phyloP scores from a whole-genome alignment of 1,284 basidiomycete genomes.

The Laetiporus sulphureus region DNA sequence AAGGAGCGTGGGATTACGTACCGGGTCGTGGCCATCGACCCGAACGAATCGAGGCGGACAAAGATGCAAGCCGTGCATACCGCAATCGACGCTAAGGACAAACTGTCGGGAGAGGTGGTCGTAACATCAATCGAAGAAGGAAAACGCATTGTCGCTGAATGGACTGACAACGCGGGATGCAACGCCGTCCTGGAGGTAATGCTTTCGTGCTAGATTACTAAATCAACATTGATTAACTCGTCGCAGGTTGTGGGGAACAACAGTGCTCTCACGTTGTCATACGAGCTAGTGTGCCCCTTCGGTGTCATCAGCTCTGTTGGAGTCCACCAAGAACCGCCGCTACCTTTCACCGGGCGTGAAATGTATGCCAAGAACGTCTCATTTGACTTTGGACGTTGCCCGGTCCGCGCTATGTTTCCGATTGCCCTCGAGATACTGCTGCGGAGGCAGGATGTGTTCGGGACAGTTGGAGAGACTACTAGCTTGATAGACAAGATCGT shows the following conservation, averaged over 20 bases:
- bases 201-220: conserved; percentile 3
- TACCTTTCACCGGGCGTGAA: conserved; percentile 57
- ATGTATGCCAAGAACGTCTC: conserved; percentile 82
- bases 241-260: conserved; percentile 74
- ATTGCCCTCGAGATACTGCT: conserved; percentile 67
- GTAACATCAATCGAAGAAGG: conserved; percentile 46
- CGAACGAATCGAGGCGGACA: conserved; percentile 43
- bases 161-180: conserved; percentile 53
- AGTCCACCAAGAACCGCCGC: conserved; percentile 49
- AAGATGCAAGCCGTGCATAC: conserved; percentile 52
- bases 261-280: conserved; percentile 64
- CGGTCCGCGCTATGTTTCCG: conserved; percentile 75
- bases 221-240: not conserved
- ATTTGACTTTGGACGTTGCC: conserved; percentile 82
- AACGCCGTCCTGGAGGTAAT: conserved; percentile 63
- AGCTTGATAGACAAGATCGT: conserved; percentile 64
- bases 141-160: conserved; percentile 38
- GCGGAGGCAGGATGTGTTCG: conserved; percentile 65
- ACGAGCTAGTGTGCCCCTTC: conserved; percentile 74
- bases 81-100: conserved; percentile 38
- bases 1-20: conserved; percentile 29
- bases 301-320: conserved; percentile 80
- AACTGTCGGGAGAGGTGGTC: conserved; percentile 40
- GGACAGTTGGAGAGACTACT: conserved; percentile 45
- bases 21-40: conserved; percentile 59